Conservation (phyloP, 805 yeast species). For the Candida gorgasii region DNA sequence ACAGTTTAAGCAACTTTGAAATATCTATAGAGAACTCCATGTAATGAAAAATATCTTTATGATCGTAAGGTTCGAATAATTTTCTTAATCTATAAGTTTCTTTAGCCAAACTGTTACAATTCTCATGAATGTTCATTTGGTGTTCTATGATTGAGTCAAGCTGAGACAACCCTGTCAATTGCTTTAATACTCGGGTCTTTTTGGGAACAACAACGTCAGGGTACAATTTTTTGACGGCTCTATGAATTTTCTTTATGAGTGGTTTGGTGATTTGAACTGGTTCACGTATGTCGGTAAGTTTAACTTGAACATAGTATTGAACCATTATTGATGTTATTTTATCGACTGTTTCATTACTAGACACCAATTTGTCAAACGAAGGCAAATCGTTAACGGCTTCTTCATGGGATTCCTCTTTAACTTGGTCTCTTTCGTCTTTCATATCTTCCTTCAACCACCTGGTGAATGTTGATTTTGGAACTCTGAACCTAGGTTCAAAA, state of each 20-base stretch:
- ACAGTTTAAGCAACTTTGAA: slow-evolving; percentile 12
- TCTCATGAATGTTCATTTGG: slow-evolving; percentile 13
- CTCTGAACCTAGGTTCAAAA: slow-evolving; percentile 16
- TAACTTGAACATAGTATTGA: neutral
- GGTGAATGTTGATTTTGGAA: slow-evolving; percentile 19
- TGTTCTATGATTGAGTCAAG: slow-evolving; percentile 10
- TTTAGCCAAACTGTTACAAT: slow-evolving; percentile 11
- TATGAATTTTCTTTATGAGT: neutral
- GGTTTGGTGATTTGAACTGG: neutral
- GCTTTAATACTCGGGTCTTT: neutral
- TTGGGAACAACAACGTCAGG: slow-evolving; percentile 1
- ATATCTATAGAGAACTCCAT: slow-evolving; percentile 22
- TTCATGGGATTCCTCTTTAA: neutral
- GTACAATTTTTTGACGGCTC: neutral
- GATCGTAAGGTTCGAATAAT: slow-evolving; percentile 12
- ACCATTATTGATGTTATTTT: neutral
- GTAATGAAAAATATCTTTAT: slow-evolving; percentile 22
- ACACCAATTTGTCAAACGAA: too few species aligned
- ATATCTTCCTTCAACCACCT: slow-evolving; percentile 19
- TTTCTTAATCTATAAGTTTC: slow-evolving; percentile 16
- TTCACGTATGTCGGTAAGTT: neutral
- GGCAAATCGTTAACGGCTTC: neutral
- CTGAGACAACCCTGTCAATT: neutral
- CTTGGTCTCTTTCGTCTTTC: neutral
- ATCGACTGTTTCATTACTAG: too few species aligned